Conservation (phyloP, 768 basidiomycete species). For the Tulasnella calospora region DNA sequence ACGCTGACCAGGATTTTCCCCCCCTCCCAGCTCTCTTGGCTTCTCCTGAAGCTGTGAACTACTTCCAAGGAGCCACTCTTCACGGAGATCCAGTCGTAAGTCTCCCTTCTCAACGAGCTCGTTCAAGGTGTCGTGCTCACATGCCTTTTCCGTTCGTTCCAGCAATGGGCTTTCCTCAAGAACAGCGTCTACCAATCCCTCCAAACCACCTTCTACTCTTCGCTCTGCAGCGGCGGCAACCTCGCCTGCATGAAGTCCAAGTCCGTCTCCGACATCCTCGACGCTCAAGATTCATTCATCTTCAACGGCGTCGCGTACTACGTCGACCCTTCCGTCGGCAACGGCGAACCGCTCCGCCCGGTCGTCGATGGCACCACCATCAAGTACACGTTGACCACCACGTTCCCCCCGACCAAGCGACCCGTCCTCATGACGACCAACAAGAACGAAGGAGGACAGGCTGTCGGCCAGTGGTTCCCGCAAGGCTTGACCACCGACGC, state of each 20-base stretch:
- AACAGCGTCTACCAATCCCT: constrained; percentile 50
- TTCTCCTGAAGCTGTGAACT: constrained; percentile 58
- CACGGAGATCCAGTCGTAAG: constrained; percentile 85
- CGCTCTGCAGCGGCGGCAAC: constrained; percentile 41
- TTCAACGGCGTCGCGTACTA: constrained; percentile 36
- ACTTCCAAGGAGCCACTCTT: constrained; percentile 74
- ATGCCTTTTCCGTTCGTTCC: constrained; percentile 7
- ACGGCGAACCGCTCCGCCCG: constrained; percentile 57
- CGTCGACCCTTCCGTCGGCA: constrained; percentile 51
- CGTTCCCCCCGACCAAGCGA: constrained; percentile 58
- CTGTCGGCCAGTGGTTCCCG: constrained; percentile 40
- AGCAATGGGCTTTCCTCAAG: constrained; percentile 71
- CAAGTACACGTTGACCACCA: constrained; percentile 58
- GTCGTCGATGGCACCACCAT: constrained; percentile 65
- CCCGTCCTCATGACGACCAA: constrained; percentile 68
- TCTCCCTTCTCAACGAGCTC: not conserved
- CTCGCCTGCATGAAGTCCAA: constrained; percentile 48
- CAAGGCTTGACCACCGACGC: constrained; percentile 37
- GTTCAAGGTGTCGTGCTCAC: not conserved
- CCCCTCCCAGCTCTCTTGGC: constrained; percentile 54
- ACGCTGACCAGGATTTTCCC: not conserved
- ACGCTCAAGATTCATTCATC: constrained; percentile 48
- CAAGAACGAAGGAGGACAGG: constrained; percentile 62
- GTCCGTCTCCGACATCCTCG: constrained; percentile 51
- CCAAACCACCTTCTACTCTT: constrained; percentile 48